Percentiles rank a stretch among this genome's conserved stretches.
Evolutionary conservation across 2,329 filamentous ascomycete genomes (phyloP).

Genomic region (Aspergillus sp.): DNA sequence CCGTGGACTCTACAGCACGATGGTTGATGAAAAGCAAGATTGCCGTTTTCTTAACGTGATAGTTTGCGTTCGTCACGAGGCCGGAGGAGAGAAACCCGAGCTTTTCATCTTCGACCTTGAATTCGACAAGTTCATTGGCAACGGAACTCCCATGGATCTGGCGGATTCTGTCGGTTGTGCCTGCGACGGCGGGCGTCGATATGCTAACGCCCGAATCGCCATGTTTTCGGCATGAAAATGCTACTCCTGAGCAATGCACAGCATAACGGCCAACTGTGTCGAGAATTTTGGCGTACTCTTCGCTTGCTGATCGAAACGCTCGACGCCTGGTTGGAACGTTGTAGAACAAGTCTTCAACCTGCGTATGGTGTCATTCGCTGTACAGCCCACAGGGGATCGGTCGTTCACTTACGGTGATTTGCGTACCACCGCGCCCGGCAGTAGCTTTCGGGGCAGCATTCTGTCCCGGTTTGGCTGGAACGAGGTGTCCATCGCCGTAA

Average conservation of each 20-base stretch:
- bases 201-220: conserved; percentile 78
- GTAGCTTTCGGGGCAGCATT: conserved; percentile 74
- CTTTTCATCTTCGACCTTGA: conserved; percentile 60
- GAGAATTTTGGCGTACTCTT: conserved; percentile 96
- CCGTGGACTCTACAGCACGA: conserved; percentile 78
- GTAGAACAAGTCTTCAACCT: conserved; percentile 92
- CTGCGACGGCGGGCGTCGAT: conserved; percentile 64
- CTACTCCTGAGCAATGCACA: conserved; percentile 81
- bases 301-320: conserved; percentile 82
- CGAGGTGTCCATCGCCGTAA: conserved; percentile 73
- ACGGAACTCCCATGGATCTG: conserved; percentile 78
- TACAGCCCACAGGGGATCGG: background rate
- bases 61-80: conserved; percentile 85
- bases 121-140: conserved; percentile 77
- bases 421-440: conserved; percentile 80
- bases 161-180: conserved; percentile 71
- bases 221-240: conserved; percentile 94
- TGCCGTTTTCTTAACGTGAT: conserved; percentile 80
- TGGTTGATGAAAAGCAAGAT: conserved; percentile 94
- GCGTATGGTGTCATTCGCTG: conserved; percentile 2
- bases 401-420: conserved; percentile 62
- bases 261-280: conserved; percentile 91
- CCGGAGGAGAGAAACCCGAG: conserved; percentile 79
- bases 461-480: conserved; percentile 79
- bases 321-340: conserved; percentile 80